Evolutionary conservation across 1,284 basidiomycete genomes (phyloP).

Genomic region (Volvariella surrecta): DNA sequence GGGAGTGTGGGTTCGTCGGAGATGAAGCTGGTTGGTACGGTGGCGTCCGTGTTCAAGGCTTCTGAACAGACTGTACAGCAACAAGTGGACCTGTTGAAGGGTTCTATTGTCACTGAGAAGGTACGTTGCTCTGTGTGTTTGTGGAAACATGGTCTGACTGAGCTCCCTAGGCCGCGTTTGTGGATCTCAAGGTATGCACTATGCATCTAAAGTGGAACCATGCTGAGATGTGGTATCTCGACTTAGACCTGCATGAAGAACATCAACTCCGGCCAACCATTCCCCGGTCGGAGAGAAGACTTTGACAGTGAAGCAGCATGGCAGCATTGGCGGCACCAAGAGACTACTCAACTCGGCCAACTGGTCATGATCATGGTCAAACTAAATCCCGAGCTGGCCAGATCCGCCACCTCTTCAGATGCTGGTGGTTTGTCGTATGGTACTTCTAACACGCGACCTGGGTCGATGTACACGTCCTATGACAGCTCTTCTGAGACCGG

Average conservation of each 20-base stretch:
- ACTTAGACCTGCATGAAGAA: conserved; percentile 84
- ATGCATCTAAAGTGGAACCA: conserved; percentile 5
- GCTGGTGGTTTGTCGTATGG: conserved; percentile 21
- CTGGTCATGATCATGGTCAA: conserved; percentile 86
- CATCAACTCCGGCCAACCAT: conserved; percentile 76
- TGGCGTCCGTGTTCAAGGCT: conserved; percentile 72
- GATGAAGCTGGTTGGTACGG: conserved; percentile 69
- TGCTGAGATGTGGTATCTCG: conserved; percentile 6
- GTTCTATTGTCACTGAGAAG: conserved; percentile 73
- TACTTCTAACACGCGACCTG: conserved; percentile 38
- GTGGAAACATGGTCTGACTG: conserved; percentile 6
- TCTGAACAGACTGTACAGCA: conserved; percentile 59
- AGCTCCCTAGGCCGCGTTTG: conserved; percentile 61
- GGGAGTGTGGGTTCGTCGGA: conserved; percentile 44
- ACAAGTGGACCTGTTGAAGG: conserved; percentile 66
- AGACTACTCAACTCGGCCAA: conserved; percentile 80
- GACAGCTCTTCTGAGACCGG: conserved; percentile 21
- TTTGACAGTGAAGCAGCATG: conserved; percentile 79
- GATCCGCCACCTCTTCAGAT: conserved; percentile 47
- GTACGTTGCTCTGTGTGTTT: conserved; percentile 24
- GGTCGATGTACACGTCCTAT: conserved; percentile 37
- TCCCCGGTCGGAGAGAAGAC: conserved; percentile 83
- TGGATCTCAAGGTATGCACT: conserved; percentile 65
- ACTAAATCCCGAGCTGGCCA: conserved; percentile 81
- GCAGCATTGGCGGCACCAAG: conserved; percentile 78